Base-by-base conservation (phyloP, 257 asterid species). In the Oldenlandia corymbosa region DNA sequence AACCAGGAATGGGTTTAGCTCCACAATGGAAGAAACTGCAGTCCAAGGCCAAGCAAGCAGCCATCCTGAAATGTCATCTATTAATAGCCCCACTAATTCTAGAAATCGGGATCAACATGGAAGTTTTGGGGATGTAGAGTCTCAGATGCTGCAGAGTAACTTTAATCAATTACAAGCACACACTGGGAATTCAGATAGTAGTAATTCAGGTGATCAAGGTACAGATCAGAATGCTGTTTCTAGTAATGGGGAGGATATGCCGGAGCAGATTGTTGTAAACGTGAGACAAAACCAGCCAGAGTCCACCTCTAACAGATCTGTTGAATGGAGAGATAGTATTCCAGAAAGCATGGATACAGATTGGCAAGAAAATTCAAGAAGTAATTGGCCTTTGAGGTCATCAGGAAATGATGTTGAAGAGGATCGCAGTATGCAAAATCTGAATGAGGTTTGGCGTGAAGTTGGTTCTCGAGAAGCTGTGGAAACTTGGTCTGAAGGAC, bases 1-100 rank as follows among this genome's bases (percentile, higher is more conserved):
- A 55, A 74, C 55, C 85, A 88, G 96, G 84, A 96, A 87, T 66
- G 97, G 97, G 68, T 86, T 90, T 74, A 88, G 88, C 72, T 88
- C 83, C 74, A 84, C 94, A 74, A 70, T 83, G n/a, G n/a, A n/a
- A 81, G 99, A 83, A 71, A 86, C 75, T 73, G 74, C 82, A 65
- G 90, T 79, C 26, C 89, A 79, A 65, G 95, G 86, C 54, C 96
- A 84, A 76, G 94, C 69, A 75, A 88, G 87, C 85, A 81, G 85
- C 80, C 78, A 75, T 68, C 73, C 80, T 26, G 90, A 81, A 77
- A 67, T 73, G 63, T 68, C 85, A 58, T 64, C 82, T 62, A 55
- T 67, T 65, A 63, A 62, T 80, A 69, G 54, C 70, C 68, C 72
- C 73, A 60, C 18, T 56, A 83, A 78, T 71, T 77, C 74, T 65